phyloP scores from a whole-genome alignment of 345 rosid species.

The Firmiana major region DNA sequence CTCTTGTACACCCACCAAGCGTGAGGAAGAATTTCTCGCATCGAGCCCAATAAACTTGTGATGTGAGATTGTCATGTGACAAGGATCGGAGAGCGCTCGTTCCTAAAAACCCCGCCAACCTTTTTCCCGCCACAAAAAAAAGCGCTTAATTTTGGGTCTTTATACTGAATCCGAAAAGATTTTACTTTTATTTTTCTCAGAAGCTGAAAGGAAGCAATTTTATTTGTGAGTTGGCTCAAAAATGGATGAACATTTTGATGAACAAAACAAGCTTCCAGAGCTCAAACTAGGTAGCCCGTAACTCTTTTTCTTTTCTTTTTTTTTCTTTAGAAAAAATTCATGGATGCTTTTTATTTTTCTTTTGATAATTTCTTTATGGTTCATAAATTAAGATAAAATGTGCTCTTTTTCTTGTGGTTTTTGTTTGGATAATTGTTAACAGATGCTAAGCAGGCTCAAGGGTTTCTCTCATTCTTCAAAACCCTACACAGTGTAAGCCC shows the following conservation, averaged over 20 bases:
- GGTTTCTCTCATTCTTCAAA: conserved; percentile 94
- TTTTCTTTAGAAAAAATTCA: no score
- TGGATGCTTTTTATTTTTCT: neutral
- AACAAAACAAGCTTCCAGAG: conserved; percentile 80
- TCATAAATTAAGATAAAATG: neutral
- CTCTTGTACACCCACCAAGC: neutral
- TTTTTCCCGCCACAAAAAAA: conserved; percentile 61
- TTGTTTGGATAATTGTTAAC: conserved; percentile 7
- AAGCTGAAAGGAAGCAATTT: neutral
- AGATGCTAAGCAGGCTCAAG: conserved; percentile 97
- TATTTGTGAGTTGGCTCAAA: neutral
- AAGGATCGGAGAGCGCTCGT: no score
- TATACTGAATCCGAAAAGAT: neutral
- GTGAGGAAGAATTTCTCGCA: neutral
- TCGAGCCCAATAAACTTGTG: no score
- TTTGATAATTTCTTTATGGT: neutral
- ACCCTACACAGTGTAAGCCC: conserved; percentile 73
- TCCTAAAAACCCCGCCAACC: neutral
- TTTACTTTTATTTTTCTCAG: neutral
- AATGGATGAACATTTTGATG: conserved; percentile 56
- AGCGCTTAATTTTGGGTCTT: neutral
- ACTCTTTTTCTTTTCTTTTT: conserved; percentile 10
- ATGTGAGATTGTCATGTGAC: no score
- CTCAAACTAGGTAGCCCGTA: conserved; percentile 65
- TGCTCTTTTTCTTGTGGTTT: neutral